A percentile compares a stretch with the other conserved stretches of the same genome.
phyloP scores from a whole-genome alignment of 192 early-diverging fungal genomes.

The Coemansia sp. region DNA sequence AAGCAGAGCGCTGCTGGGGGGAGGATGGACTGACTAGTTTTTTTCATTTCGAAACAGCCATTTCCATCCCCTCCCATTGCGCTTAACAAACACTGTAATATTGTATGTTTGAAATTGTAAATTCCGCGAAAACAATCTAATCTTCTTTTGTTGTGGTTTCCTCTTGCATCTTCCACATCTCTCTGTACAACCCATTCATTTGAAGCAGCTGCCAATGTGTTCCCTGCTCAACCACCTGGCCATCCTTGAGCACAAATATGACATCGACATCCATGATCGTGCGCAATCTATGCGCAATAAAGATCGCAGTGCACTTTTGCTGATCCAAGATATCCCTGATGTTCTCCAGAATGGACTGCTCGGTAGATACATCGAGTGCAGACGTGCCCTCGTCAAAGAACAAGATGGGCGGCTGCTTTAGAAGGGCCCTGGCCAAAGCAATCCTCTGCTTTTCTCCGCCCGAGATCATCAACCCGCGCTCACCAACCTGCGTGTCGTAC shows the following conservation, averaged over 20 bases:
- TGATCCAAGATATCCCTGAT: slow-evolving; percentile 75
- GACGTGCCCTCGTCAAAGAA: slow-evolving; percentile 70
- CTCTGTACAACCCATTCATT: slow-evolving; percentile 74
- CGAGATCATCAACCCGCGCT: slow-evolving; percentile 71
- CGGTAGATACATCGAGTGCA: slow-evolving; percentile 65
- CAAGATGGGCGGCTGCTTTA: slow-evolving; percentile 60
- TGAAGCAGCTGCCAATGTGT: slow-evolving; percentile 76
- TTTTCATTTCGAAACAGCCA: not conserved
- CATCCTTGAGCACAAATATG: slow-evolving; percentile 90
- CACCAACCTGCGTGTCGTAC: slow-evolving; percentile 72
- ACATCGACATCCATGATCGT: slow-evolving; percentile 90
- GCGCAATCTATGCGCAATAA: slow-evolving; percentile 91
- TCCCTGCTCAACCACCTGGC: slow-evolving; percentile 83
- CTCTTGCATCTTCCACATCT: slow-evolving; percentile 80
- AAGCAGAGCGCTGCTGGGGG: too few relatives aligned
- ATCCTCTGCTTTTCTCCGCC: slow-evolving; percentile 75
- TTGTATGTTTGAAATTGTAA: too few relatives aligned
- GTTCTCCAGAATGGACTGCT: slow-evolving; percentile 78
- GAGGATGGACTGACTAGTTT: too few relatives aligned
- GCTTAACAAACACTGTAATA: not conserved
- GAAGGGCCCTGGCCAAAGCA: slow-evolving; percentile 53
- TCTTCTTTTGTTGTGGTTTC: slow-evolving; percentile 4
- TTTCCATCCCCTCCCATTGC: not conserved
- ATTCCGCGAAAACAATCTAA: not conserved
- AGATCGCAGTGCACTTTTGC: slow-evolving; percentile 79